Conservation (phyloP, 805 yeast genomes). For the Saccharomycopsis babjevae region DNA sequence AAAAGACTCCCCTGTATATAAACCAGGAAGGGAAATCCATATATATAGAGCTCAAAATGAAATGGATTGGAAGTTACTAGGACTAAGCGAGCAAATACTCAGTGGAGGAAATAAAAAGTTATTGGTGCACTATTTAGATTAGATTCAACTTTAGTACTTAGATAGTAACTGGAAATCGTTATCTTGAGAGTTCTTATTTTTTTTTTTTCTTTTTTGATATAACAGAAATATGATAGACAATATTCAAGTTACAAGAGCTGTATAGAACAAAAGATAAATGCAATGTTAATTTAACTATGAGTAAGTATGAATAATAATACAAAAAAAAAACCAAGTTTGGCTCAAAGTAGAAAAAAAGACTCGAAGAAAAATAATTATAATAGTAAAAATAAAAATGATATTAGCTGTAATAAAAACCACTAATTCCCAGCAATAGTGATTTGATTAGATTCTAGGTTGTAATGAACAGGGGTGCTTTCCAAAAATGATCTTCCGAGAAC, state of each 20-base stretch:
- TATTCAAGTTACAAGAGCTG: too few relatives aligned
- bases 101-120: constrained; percentile 13
- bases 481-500: neutral
- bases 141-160: neutral
- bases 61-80: constrained; percentile 18
- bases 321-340: too few relatives aligned
- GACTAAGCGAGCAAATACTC: constrained; percentile 13
- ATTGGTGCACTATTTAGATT: constrained; percentile 18
- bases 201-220: too few relatives aligned
- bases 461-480: neutral
- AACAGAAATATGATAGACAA: too few relatives aligned
- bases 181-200: too few relatives aligned
- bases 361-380: neutral
- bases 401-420: neutral
- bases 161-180: too few relatives aligned
- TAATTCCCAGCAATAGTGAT: neutral
- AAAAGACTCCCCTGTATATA: neutral
- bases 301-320: too few relatives aligned
- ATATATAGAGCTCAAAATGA: constrained; percentile 17
- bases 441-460: neutral
- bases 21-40: constrained; percentile 12
- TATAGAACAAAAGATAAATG: too few relatives aligned
- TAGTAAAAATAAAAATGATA: neutral
- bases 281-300: too few relatives aligned
- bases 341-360: neutral